Evolutionary conservation across 179 eudicot species (phyloP).

Genomic region (Silene noctiflora): DNA sequence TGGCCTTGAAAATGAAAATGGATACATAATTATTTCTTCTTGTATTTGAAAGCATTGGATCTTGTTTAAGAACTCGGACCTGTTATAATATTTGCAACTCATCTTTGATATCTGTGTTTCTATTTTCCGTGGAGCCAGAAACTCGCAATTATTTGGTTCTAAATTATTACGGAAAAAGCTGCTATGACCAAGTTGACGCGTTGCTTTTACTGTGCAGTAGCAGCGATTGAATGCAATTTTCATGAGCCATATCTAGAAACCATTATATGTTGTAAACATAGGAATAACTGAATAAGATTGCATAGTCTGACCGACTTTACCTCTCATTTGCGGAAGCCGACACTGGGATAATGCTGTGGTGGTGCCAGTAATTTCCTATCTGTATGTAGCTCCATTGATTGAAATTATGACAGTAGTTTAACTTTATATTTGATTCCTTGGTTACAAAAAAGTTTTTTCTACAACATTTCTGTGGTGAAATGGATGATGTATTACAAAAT

Average conservation of each 20-base stretch:
- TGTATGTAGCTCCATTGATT: not conserved
- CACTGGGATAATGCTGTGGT: not conserved
- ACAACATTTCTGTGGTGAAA: conserved; percentile 4
- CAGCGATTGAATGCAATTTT: no score
- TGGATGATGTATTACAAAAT: not conserved
- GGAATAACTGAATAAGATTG: no score
- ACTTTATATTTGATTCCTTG: not conserved
- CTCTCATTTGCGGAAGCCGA: not conserved
- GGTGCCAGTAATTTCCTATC: not conserved
- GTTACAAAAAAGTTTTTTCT: not conserved
- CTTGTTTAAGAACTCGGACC: not conserved
- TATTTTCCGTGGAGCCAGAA: not conserved
- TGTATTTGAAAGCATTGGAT: conserved; percentile 14
- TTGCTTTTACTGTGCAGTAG: no score
- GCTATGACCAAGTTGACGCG: no score
- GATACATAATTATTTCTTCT: conserved; percentile 16
- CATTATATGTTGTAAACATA: no score
- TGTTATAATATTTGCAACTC: not conserved
- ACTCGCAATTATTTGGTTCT: no score
- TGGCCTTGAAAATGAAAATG: conserved; percentile 21
- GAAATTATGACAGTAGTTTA: conserved; percentile 13
- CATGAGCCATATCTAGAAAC: no score
- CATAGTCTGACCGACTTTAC: no score
- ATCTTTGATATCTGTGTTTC: not conserved
- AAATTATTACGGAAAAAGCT: no score